phyloP scores from a whole-genome alignment of 148 eudicot genomes.

The Spergularia marina region DNA sequence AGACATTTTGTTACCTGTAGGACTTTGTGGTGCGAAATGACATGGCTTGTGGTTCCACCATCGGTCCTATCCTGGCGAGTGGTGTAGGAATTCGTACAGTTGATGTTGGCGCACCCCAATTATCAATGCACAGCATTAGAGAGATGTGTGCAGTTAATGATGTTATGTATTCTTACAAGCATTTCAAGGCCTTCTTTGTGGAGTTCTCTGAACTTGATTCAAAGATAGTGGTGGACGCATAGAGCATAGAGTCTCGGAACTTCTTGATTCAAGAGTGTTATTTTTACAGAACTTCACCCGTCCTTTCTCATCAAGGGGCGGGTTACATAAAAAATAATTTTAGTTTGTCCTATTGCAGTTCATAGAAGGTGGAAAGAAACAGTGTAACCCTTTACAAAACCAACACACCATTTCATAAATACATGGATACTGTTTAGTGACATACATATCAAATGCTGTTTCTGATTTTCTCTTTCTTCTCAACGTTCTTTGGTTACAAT shows the following conservation, averaged over 20 bases:
- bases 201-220: conserved; percentile 72
- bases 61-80: conserved; percentile 96
- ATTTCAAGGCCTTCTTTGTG: conserved; percentile 76
- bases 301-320: no score
- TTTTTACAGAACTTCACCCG: background rate
- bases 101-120: conserved; percentile 90
- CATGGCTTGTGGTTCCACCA: conserved; percentile 93
- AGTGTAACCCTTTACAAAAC: no score
- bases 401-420: no score
- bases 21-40: conserved; percentile 95
- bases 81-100: conserved; percentile 96
- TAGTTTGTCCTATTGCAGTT: no score
- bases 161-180: conserved; percentile 70
- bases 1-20: conserved; percentile 31
- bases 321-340: no score
- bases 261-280: background rate
- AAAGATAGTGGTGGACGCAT: conserved; percentile 62
- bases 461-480: no score
- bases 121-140: conserved; percentile 97
- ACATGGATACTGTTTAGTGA: no score
- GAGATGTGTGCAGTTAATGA: conserved; percentile 99
- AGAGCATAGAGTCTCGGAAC: conserved; percentile 9
- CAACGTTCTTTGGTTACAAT: no score
- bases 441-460: no score
- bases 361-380: no score